Conservation (phyloP, 108 stramenopile species). For the Nitzschia putrida region DNA sequence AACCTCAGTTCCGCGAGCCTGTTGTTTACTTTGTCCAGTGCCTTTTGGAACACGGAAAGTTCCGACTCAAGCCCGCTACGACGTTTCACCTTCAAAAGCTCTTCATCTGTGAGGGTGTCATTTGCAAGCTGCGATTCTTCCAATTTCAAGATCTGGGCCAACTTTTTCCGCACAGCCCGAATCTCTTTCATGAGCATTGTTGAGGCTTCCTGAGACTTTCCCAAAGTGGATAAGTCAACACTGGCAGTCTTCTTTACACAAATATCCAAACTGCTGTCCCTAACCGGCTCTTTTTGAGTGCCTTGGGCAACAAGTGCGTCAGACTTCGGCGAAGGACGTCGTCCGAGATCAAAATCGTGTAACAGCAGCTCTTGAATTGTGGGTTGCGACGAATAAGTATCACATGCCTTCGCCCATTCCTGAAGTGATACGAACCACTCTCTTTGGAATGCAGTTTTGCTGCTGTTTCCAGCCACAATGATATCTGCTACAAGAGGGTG, state of each 20-base stretch:
- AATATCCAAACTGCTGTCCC: slow-evolving; percentile 14
- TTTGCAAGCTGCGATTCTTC: slow-evolving; percentile 13
- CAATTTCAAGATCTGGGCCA: slow-evolving; percentile 46
- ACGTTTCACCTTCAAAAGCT: slow-evolving; percentile 55
- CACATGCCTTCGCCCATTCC: slow-evolving; percentile 33
- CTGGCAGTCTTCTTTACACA: slow-evolving; percentile 30
- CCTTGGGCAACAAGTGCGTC: neutral
- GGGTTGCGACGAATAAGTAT: slow-evolving; percentile 6
- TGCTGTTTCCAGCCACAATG: slow-evolving; percentile 26
- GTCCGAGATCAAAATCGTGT: too few species aligned
- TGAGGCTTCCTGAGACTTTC: slow-evolving; percentile 23
- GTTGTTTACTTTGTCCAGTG: slow-evolving; percentile 44
- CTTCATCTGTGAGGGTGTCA: slow-evolving; percentile 29
- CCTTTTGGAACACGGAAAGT: slow-evolving; percentile 38
- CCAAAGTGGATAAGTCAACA: slow-evolving; percentile 42
- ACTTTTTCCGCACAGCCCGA: slow-evolving; percentile 48
- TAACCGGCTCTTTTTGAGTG: neutral
- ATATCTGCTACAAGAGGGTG: slow-evolving; percentile 61
- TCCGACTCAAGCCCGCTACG: slow-evolving; percentile 43
- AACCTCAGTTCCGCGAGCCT: slow-evolving; percentile 23
- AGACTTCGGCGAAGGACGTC: slow-evolving; percentile 1
- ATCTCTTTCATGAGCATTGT: slow-evolving; percentile 44
- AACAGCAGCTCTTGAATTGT: too few species aligned
- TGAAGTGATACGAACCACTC: slow-evolving; percentile 27
- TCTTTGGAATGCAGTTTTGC: slow-evolving; percentile 22